Base-by-base conservation (phyloP, 208 protist genomes). In the Wallacemonas sp. region DNA sequence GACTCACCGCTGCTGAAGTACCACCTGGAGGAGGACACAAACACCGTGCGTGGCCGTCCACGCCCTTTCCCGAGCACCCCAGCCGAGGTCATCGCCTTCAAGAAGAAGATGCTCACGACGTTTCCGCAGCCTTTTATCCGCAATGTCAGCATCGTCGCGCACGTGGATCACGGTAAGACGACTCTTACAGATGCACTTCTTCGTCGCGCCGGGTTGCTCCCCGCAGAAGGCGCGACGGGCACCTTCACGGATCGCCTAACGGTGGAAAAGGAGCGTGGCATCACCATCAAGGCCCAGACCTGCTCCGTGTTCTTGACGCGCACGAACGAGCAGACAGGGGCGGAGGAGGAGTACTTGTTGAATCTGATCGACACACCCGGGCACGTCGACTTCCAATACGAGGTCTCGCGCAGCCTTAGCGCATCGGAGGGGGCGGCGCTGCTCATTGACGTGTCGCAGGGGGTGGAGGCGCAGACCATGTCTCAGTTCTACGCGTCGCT, bases 381-480 rank as follows among this genome's bases (percentile, higher is more conserved):
- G 1, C 98, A 99, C 80, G 97, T 99, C 0, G 98, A 99, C 78
- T 99, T 99, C 44, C 98, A 98, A 79, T 98, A 99, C 71, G 87
- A 97, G 68, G 92, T 99, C 6, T 97, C 90, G 9, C 88, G 98
- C 50, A 98, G 94, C 36, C 77, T 99, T 13, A 79, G 81, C 38
- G 98, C 97, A 19, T 98, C 85, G 24, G 81, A 97, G 64, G 92
- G 87, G 3, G 94, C 81, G 3, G 42, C 95, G 46, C 73, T 99
- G 42, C 84, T 99, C 3, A 89, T 99, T 5, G 96, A 98, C 69
- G 93, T 87, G 0, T 72, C 76, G 3, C 95, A 97, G 73, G 91
- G 97, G 8, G 83, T 98, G 13, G 86, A 98, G 73, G 97, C 97
- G 42, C 96, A 98, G 75, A 98, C 97, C 2, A 92, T 99, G 74